Conservation (phyloP, 768 basidiomycete species). For the Daedalea quercina region DNA sequence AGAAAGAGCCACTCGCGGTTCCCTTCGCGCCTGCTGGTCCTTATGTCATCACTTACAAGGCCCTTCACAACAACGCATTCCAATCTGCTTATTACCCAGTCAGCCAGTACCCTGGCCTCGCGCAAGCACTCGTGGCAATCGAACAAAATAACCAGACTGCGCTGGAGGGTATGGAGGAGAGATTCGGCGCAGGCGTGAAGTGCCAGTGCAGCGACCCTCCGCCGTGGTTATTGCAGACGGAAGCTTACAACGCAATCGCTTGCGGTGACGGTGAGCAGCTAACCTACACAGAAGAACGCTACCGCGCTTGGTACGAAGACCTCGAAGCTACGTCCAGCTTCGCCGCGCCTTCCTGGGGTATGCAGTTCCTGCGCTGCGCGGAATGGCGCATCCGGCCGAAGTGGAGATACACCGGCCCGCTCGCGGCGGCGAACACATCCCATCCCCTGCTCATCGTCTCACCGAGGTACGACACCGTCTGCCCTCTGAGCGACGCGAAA, state of each 20-base stretch:
- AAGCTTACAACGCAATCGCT: constrained; percentile 9
- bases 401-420: constrained; percentile 13
- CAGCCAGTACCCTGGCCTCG: constrained; percentile 3
- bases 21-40: constrained; percentile 9
- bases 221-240: constrained; percentile 5
- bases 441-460: constrained; percentile 13
- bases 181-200: constrained; percentile 8
- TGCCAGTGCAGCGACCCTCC: constrained; percentile 4
- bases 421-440: constrained; percentile 12
- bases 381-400: constrained; percentile 13
- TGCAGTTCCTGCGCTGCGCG: constrained; percentile 10
- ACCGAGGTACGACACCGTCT: constrained; percentile 16
- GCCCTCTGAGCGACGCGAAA: constrained; percentile 13
- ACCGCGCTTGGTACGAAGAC: constrained; percentile 2
- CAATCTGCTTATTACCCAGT: constrained; percentile 7
- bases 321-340: neutral
- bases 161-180: constrained; percentile 5
- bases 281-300: constrained; percentile 2
- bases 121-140: constrained; percentile 7
- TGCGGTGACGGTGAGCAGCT: constrained; percentile 12
- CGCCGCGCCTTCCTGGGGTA: constrained; percentile 11
- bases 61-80: constrained; percentile 7
- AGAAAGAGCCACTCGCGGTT: constrained; percentile 5
- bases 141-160: constrained; percentile 10
- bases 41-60: constrained; percentile 8